phyloP scores from a whole-genome alignment of 192 early-diverging fungal species.

The Coemansia sp. region DNA sequence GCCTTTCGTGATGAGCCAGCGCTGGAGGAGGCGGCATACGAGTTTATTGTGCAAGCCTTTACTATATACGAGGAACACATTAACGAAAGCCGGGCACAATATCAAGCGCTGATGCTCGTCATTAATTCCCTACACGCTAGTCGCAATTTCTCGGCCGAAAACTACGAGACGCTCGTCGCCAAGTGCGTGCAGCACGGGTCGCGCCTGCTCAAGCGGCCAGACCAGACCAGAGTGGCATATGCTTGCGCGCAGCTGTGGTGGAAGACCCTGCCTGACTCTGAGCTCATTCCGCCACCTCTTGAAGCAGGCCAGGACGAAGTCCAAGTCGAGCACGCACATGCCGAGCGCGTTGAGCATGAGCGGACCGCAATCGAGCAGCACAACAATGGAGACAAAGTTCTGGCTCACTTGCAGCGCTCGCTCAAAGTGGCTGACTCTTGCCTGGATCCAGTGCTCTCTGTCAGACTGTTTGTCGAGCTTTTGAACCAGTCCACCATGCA shows the following conservation, averaged over 20 bases:
- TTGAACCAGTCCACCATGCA: slow-evolving; percentile 94
- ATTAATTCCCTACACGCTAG: slow-evolving; percentile 85
- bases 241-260: slow-evolving; percentile 93
- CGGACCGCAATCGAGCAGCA: slow-evolving; percentile 65
- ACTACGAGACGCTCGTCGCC: slow-evolving; percentile 93
- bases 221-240: slow-evolving; percentile 88
- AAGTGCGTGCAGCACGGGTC: slow-evolving; percentile 90
- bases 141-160: slow-evolving; percentile 80
- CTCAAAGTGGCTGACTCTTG: slow-evolving; percentile 94
- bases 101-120: slow-evolving; percentile 84
- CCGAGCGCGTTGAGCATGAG: slow-evolving; percentile 51
- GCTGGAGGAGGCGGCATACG: slow-evolving; percentile 94
- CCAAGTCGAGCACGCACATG: slow-evolving; percentile 37
- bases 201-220: slow-evolving; percentile 89
- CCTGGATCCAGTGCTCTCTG: slow-evolving; percentile 86
- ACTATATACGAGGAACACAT: slow-evolving; percentile 97
- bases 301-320: slow-evolving; percentile 55
- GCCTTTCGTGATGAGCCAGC: slow-evolving; percentile 65
- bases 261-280: slow-evolving; percentile 59
- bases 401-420: slow-evolving; percentile 92
- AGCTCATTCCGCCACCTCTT: slow-evolving; percentile 45
- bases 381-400: slow-evolving; percentile 85
- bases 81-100: slow-evolving; percentile 89
- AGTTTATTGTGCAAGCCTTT: slow-evolving; percentile 97
- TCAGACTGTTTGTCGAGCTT: slow-evolving; percentile 96